Evolutionary conservation across 768 basidiomycete species (phyloP), one percentile per base, ranked within the genome.

Genomic region (Russula lepida): DNA sequence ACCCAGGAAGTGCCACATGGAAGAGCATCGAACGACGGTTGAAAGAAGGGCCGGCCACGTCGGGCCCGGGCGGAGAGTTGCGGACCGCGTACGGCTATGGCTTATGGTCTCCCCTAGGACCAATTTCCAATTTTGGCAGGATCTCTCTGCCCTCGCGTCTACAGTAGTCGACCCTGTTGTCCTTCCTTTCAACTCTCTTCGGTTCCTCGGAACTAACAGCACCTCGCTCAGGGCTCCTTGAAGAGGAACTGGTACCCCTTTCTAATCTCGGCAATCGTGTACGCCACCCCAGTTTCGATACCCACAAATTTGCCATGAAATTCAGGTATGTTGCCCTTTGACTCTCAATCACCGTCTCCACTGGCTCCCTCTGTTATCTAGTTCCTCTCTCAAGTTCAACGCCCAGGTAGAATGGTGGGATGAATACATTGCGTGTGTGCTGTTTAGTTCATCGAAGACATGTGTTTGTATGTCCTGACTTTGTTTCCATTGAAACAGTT

Each of bases 391-490:
- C 69, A 90, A 92, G 72, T 94, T 94, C 74, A 95, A 95, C 67
- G 89, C 91, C 3, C 88, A 93, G 27, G 78, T 91, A 0, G 92
- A 95, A 54, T 94, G 92, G 92, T 89, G 88, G 86, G 89, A 92
- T 63, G 86, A 92, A 53, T 95, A 95, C 70, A 90, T 95, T 48
- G 82, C 87, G 85, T 92, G 68, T 63, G 88, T 81, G 17, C 39
- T 48, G 48, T 32, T n/a, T n/a, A 23, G 3, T 35, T 27, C 30
- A 23, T 11, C 21, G n/a, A 8, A 32, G 39, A 25, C 6, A 17
- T 52, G n/a, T 27, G 28, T 47, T 50, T 28, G 47, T 49, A 2
- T 37, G 37, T 49, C 50, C 46, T 27, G 25, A 32, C 17, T 19
- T 54, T 23, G 7, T n/a, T 28, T 19, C 25, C 49, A 13, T 46